Base-by-base conservation (phyloP, 1,139 yeast species). In the Candida pseudocylindracea region DNA sequence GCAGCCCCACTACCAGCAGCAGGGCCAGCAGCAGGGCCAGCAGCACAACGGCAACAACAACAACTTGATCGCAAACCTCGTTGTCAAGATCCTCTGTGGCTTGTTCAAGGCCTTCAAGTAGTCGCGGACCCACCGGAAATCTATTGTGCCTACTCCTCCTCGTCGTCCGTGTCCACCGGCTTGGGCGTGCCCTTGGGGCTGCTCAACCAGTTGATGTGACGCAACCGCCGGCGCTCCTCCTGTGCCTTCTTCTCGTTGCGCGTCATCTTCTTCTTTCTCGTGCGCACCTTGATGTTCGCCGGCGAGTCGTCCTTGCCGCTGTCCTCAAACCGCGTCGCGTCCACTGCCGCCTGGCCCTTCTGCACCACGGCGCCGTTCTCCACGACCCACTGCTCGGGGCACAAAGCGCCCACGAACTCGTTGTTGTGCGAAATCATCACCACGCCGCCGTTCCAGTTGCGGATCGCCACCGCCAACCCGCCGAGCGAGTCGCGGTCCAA, bases 321-420 rank as follows among this genome's bases (percentile, higher is more conserved):
- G 4, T 43, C 38, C 25, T 38, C 42, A 44, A 85, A 85, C 50
- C 93, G 66, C 33, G 70, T 63, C 37, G 63, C 57, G 44, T 81
- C 93, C 37, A 85, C 74, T 31, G 68, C 75, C 28, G 72, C 68
- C 38, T 67, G 67, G 38, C 93, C 93, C 60, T 74, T 80, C 45
- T 76, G 83, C 26, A 78, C 74, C 55, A 88, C 74, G 39, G 67
- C 66, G 50, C 98, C 98, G 46, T 85, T 78, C 51, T 81, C 93
- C 36, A 88, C 93, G 45, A 78, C 72, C 98, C 98, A 88, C 56
- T 85, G 95, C 58, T 88, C 98, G 30, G 96, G 96, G 54, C 96
- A 85, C 45, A 88, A 59, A 2, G 98, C 96, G 36, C 95, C 93
- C 31, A 85, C 95, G 45, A 88, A 88, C 54, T 88, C 98, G 47